Evolutionary conservation across 2,329 filamentous ascomycete genomes (phyloP), one percentile per base, ranked within the genome.

Genomic region (Cercospora citrullina): DNA sequence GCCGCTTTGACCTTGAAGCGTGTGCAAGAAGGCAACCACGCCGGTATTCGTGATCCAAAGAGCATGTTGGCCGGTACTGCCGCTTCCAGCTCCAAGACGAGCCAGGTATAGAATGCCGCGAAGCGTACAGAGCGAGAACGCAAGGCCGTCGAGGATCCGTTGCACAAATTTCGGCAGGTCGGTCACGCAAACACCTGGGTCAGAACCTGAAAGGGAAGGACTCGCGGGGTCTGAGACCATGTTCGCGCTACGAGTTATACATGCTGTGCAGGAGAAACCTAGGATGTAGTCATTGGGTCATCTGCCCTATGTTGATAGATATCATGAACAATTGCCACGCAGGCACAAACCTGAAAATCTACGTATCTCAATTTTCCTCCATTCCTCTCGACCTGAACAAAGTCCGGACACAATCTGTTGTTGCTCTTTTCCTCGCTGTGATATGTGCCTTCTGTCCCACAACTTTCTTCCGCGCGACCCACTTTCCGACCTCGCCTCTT

Each of bases 1-100:
- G 95, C 95, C 7, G 88, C 88, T 7, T 76, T 90, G 77, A 90
- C 88, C 9, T 78, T 90, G 68, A 88, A 89, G 82, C 82, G 88
- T 68, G 84, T 87, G 70, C 84, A 87, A 78, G 82, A 84, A 61
- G 88, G 87, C 36, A 87, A 89, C 74, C 71, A 84, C 63, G 83
- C 82, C 33, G 88, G 88, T 73, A 87, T 90, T 72, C 81, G 83
- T 61, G 83, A 89, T 74, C 76, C 79, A 3, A 76, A 83, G 65
- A 76, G 76, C 30, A 80, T 85, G 79, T 73, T 83, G 45, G 71
- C 72, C 48, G 75, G 74, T n/a, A 76, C 71, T n/a, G 77, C 76
- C 53, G 73, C 72, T n/a, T 71, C 66, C 39, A 73, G 70, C 61
- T 51, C 61, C 23, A 65, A 67, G 36, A 70, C 66, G 18, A 67